Evolutionary conservation across 768 basidiomycete genomes (phyloP), one percentile per base, ranked within the genome.

Genomic region (Podaxis carcinomalis): DNA sequence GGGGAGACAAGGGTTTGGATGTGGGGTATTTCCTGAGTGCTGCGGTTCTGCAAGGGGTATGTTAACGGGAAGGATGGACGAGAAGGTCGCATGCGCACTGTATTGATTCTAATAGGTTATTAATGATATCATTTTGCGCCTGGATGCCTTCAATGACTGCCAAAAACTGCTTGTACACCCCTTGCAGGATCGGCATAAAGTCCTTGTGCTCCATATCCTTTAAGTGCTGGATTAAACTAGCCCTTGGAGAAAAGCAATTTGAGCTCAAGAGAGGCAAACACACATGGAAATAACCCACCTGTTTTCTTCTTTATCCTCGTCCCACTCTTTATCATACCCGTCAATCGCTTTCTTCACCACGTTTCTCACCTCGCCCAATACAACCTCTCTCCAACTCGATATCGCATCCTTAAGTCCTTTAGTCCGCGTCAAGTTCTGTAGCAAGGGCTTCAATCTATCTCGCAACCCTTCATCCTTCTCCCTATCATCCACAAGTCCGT

Each of bases 371-470:
- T 90, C 88, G 13, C 71, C 73, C 62, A 91, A 72, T 16, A 86
- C 88, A 4, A 84, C 80, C 40, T 89, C 85, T 63, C 89, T 76
- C 89, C 92, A 94, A 14, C 84, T 82, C 10, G 82, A 65, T 28
- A 85, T 76, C 1, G 85, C 87, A 62, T 90, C 89, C 55, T 85
- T 84, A 44, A 93, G 70, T 2, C 87, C 89, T 46, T 80, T 83
- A 0, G 91, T 90, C 62, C 90, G 79, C 23, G 86, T 73, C 52
- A 98, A 79, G n/a, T 92, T 92, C 35, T 86, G 80, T 27, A 97
- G 70, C 49, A 95, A 68, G 2, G 93, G 93, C 27, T 81, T 80
- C 40, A 94, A 66, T 32, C 85, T 78, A 63, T 92, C 89, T 56
- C 79, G 80, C 52, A 92, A 68, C 1, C 77, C 77, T 62, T 81